Base-by-base conservation (phyloP, 192 early-diverging fungal genomes). In the Linnemannia exigua region DNA sequence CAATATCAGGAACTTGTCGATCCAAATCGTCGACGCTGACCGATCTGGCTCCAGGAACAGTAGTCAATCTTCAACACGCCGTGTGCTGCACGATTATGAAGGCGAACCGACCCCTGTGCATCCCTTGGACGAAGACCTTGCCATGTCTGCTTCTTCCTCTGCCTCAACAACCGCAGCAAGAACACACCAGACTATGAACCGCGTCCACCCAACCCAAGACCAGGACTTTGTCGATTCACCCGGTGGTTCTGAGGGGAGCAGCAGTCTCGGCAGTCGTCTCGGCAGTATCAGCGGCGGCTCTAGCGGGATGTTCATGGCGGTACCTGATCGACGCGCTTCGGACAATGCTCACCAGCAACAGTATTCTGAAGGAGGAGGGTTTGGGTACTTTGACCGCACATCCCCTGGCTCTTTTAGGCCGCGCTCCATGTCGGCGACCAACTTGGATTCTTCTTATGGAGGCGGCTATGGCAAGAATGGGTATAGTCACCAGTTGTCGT, bases 131-230 rank as follows among this genome's bases (percentile, higher is more conserved):
- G 52, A 78, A 16, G 75, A 72, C 44, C 15, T 35, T 9, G 17
- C 66, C n/a, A n/a, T 20, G 51, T 33, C 52, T 2, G 16, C 46
- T 31, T 25, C 38, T 15, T 41, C 44, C 15, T 48, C 66, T 2
- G 14, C 58, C 8, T 76, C 76, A n/a, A 51, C 48, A 67, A 38
- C 58, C 22, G 37, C 36, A n/a, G 37, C 52, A 41, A 63, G 41
- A 25, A 52, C 48, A n/a, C 83, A 86, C 46, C 84, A 86, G 54
- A 86, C 84, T 0, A 86, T 86, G 84, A 80, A 86, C 58, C 84
- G 84, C 1, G 84, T 86, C 0, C 70, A 86, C 67, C 84, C 84
- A 41, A 22, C 20, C 5, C 82, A 75, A 35, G 67, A 61, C 37
- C 58, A 37, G 11, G 76, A 46, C 22, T 71, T 71, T 71, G 36